These are phyloP conservation scores for Flaveria ramosissima DNA, from an alignment of 129 eudicot species.

Conservation along the genomic window DNA sequence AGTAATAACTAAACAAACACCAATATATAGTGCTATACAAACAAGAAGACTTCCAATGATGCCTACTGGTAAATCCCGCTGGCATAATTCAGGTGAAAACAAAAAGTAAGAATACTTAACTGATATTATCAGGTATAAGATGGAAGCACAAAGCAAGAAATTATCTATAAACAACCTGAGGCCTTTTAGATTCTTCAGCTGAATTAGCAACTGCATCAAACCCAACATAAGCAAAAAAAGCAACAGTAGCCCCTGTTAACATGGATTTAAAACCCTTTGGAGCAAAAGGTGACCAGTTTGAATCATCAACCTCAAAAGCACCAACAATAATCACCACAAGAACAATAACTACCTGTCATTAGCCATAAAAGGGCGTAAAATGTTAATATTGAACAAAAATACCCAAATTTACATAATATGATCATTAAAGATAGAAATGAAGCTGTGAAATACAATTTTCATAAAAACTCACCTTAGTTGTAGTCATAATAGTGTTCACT, in stretches of 20 bases:
- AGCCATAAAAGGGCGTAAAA: conserved; percentile 30
- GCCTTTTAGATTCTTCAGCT: conserved; percentile 95
- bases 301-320: conserved; percentile 71
- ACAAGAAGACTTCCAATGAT: conserved; percentile 87
- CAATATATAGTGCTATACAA: conserved; percentile 75
- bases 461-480: conserved; percentile 64
- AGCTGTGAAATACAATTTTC: background rate
- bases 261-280: conserved; percentile 77
- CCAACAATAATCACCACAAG: conserved; percentile 77
- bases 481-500: conserved; percentile 76
- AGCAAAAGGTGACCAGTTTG: conserved; percentile 93
- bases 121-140: background rate
- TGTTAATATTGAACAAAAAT: background rate
- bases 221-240: conserved; percentile 94
- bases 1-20: conserved; percentile 87
- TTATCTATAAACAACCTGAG: conserved; percentile 57
- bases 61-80: conserved; percentile 96
- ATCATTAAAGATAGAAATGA: background rate
- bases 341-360: conserved; percentile 83
- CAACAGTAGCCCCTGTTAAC: conserved; percentile 95
- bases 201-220: conserved; percentile 99
- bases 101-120: conserved; percentile 1
- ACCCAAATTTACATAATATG: background rate
- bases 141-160: conserved; percentile 4
- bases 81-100: conserved; percentile 22